Percentiles rank a stretch among this genome's conserved stretches.
phyloP scores from a whole-genome alignment of 2,329 filamentous ascomycete genomes.

The Fusarium pilosicola region DNA sequence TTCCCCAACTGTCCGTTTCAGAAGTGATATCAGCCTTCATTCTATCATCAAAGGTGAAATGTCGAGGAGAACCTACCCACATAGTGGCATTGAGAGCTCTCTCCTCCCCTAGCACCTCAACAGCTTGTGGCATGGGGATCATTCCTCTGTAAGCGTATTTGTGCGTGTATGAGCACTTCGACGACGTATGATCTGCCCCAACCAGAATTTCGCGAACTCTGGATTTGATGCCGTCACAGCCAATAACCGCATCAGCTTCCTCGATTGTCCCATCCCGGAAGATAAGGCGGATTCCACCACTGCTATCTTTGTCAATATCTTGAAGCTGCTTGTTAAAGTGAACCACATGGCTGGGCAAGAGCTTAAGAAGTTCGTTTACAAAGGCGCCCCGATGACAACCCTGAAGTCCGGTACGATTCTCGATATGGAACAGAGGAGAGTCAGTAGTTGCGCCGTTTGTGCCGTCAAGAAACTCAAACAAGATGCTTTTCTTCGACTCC shows the following conservation, averaged over 20 bases:
- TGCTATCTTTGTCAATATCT: rapidly evolving
- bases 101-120: not conserved
- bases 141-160: not conserved
- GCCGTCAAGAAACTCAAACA: not conserved
- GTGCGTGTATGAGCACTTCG: not conserved
- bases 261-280: not conserved
- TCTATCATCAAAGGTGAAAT: rapidly evolving
- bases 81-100: not conserved
- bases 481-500: not conserved
- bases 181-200: not conserved
- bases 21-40: rapidly evolving
- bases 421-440: not conserved
- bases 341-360: not conserved
- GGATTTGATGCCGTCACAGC: not conserved
- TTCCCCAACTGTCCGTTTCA: rapidly evolving
- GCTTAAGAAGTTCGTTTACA: not conserved
- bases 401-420: not conserved
- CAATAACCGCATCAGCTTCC: not conserved
- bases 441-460: not conserved
- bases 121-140: not conserved
- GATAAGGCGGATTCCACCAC: not conserved
- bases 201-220: not conserved
- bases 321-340: not conserved
- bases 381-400: not conserved
- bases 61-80: not conserved